A percentile compares a stretch with the other conserved stretches of the same genome.
Conservation (phyloP, 768 basidiomycete genomes). For the Russula virescens region DNA sequence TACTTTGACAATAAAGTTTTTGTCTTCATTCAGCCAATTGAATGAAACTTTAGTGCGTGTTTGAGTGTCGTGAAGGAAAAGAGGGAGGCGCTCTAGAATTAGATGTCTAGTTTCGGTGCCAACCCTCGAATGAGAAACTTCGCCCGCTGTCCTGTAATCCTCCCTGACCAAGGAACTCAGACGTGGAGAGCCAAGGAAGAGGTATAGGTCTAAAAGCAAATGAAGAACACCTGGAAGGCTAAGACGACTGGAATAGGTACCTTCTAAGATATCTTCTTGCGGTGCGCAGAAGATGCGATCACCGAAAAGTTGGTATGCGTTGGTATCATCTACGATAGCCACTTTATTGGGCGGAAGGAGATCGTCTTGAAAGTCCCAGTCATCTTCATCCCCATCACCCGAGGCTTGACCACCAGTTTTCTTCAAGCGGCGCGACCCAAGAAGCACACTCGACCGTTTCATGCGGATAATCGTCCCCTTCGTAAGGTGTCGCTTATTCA, state of each 20-base stretch:
- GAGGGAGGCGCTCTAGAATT: constrained; percentile 76
- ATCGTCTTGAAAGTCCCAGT: constrained; percentile 69
- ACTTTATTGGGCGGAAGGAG: constrained; percentile 64
- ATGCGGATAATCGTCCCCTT: constrained; percentile 52
- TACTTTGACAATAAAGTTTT: constrained; percentile 65
- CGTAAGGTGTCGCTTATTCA: constrained; percentile 55
- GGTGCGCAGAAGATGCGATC: constrained; percentile 71
- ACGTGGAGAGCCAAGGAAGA: constrained; percentile 63
- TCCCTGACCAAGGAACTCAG: constrained; percentile 73
- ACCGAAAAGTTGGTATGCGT: constrained; percentile 72
- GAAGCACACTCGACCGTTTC: constrained; percentile 63
- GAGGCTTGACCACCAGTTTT: constrained; percentile 29
- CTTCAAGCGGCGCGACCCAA: constrained; percentile 63
- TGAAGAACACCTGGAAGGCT: not conserved
- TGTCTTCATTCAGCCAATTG: constrained; percentile 56
- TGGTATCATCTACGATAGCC: constrained; percentile 82
- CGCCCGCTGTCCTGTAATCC: constrained; percentile 57
- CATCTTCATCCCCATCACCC: constrained; percentile 60
- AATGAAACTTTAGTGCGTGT: constrained; percentile 54
- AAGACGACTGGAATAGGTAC: constrained; percentile 32
- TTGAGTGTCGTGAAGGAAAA: constrained; percentile 87
- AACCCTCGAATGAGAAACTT: constrained; percentile 43
- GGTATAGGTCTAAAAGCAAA: constrained; percentile 57
- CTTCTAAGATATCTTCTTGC: constrained; percentile 89
- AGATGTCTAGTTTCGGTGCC: constrained; percentile 51